phyloP scores from a whole-genome alignment of 2,329 filamentous ascomycete genomes.

The Fusarium duplospermum region DNA sequence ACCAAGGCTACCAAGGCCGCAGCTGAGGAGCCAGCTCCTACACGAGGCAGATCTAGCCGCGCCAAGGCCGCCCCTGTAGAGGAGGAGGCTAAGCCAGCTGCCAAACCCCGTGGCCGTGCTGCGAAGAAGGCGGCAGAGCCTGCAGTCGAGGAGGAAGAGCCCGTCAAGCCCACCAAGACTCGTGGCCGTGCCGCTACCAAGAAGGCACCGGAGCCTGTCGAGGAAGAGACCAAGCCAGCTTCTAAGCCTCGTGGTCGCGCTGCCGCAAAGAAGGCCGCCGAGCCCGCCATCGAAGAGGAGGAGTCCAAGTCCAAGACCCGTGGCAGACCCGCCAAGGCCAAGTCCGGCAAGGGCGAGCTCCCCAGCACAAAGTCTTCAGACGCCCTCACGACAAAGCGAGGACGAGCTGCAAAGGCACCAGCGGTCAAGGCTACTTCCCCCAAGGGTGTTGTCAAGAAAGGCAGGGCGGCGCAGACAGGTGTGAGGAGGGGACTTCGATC shows the following conservation, averaged over 20 bases:
- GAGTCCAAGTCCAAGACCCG: slow-evolving; percentile 32
- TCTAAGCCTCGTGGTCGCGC: slow-evolving; percentile 28
- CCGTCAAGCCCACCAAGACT: slow-evolving; percentile 27
- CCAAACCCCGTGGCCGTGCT: slow-evolving; percentile 29
- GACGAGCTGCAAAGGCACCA: slow-evolving; percentile 13
- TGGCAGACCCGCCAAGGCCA: slow-evolving; percentile 30
- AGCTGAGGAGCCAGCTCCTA: slow-evolving; percentile 10
- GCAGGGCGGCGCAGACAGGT: slow-evolving; percentile 26
- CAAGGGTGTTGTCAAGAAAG: slow-evolving; percentile 35
- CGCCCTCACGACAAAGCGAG: slow-evolving; percentile 22
- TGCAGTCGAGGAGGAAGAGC: background rate
- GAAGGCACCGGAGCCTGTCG: background rate
- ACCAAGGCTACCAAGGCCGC: slow-evolving; percentile 25
- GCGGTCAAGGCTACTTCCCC: slow-evolving; percentile 21
- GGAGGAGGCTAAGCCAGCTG: background rate
- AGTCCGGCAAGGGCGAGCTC: slow-evolving; percentile 42
- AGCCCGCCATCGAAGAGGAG: background rate
- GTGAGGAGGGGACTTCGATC: slow-evolving; percentile 36
- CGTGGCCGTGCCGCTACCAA: slow-evolving; percentile 23
- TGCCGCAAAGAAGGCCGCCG: background rate
- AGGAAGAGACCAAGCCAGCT: slow-evolving; percentile 6
- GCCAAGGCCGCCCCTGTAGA: slow-evolving; percentile 19
- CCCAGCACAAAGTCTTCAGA: slow-evolving; percentile 21
- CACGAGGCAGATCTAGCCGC: slow-evolving; percentile 22
- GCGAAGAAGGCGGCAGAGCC: slow-evolving; percentile 1